phyloP scores from a whole-genome alignment of 768 basidiomycete species.

The Infundibulicybe gibba region DNA sequence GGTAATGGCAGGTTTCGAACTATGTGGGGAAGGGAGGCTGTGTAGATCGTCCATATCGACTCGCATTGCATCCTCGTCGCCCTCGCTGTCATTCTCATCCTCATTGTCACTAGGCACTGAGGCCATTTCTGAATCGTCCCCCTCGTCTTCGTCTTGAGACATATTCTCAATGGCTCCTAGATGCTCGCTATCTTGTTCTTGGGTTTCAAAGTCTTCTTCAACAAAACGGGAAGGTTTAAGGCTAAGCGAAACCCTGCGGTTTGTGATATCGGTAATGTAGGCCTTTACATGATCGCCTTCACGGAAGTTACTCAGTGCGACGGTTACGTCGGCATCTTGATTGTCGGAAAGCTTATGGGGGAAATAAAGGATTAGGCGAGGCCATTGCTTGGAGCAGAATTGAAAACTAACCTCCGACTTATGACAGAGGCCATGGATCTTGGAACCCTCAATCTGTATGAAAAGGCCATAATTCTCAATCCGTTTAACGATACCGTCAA shows the following conservation, averaged over 20 bases:
- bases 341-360: conserved; percentile 78
- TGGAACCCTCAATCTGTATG: conserved; percentile 81
- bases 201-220: conserved; percentile 54
- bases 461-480: conserved; percentile 92
- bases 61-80: conserved; percentile 40
- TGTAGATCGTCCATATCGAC: conserved; percentile 36
- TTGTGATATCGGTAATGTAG: conserved; percentile 67
- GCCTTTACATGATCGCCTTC: conserved; percentile 87
- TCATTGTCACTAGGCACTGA: conserved; percentile 15
- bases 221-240: conserved; percentile 87
- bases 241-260: conserved; percentile 78
- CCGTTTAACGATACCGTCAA: conserved; percentile 74
- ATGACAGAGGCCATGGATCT: conserved; percentile 88
- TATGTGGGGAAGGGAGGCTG: conserved; percentile 12
- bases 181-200: conserved; percentile 19
- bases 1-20: conserved; percentile 1
- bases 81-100: conserved; percentile 23
- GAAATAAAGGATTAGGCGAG: not conserved
- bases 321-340: conserved; percentile 69
- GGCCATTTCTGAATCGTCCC: conserved; percentile 14
- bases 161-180: conserved; percentile 25
- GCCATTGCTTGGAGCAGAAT: not conserved
- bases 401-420: conserved; percentile 75
- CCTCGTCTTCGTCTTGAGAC: conserved; percentile 18
- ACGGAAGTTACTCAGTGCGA: conserved; percentile 79